These are phyloP conservation scores for Phytophthora vignae DNA, from an alignment of 352 stramenopile species.

Conservation along the genomic window DNA sequence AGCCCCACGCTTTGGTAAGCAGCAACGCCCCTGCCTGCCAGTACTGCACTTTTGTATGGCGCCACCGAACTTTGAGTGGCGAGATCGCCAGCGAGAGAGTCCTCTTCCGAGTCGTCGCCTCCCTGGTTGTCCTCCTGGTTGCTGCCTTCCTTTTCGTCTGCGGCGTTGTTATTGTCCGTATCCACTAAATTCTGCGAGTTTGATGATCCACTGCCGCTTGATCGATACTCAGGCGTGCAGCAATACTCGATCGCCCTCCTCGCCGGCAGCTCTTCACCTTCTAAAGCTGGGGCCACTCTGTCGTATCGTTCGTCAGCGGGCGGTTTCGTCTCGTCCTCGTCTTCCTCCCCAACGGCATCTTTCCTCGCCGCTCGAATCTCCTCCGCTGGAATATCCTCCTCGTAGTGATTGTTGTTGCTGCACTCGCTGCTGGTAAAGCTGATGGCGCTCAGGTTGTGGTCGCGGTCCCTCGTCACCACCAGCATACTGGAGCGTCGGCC, in stretches of 20 bases:
- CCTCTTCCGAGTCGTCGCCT: slow-evolving; percentile 37
- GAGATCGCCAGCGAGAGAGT: slow-evolving; percentile 26
- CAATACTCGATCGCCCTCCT: slow-evolving; percentile 16
- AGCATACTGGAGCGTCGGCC: slow-evolving; percentile 25
- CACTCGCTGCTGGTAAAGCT: slow-evolving; percentile 51
- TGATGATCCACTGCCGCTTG: slow-evolving; percentile 13
- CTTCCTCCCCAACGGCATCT: slow-evolving; percentile 23
- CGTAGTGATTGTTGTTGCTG: slow-evolving; percentile 43
- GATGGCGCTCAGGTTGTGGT: slow-evolving; percentile 30
- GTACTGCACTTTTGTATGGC: slow-evolving; percentile 36
- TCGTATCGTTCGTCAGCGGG: slow-evolving; percentile 10
- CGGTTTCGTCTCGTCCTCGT: slow-evolving; percentile 29
- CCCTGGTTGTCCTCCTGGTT: slow-evolving; percentile 41
- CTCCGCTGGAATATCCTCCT: slow-evolving; percentile 35
- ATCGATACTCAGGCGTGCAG: slow-evolving; percentile 29
- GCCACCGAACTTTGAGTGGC: slow-evolving; percentile 34
- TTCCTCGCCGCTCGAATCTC: slow-evolving; percentile 44
- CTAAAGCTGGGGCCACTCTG: slow-evolving; percentile 5
- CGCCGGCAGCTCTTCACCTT: slow-evolving; percentile 18
- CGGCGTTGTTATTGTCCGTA: slow-evolving; percentile 35
- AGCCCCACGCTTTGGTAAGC: slow-evolving; percentile 19
- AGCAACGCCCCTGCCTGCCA: slow-evolving; percentile 18
- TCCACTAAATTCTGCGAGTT: slow-evolving; percentile 12
- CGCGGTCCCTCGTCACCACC: slow-evolving; percentile 25
- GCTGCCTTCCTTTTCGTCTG: slow-evolving; percentile 24